phyloP scores from a whole-genome alignment of 371 early-diverging fungal species.

The Mucor ambiguus region DNA sequence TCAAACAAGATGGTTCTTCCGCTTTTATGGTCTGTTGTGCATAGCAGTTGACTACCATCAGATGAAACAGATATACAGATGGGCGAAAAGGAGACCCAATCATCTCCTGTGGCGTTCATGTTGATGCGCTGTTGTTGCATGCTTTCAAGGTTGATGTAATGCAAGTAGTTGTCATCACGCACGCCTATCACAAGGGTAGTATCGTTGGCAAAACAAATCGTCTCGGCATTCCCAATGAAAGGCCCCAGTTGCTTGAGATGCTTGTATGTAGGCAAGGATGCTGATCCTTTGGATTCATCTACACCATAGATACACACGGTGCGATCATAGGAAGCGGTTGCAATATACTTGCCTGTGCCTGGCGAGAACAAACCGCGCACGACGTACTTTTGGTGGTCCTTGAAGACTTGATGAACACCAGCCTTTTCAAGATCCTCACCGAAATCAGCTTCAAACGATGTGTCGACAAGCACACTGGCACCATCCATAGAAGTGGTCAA shows the following conservation, averaged over 20 bases:
- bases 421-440: constrained; percentile 20
- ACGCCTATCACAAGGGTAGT: constrained; percentile 60
- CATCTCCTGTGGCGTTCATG: constrained; percentile 80
- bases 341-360: constrained; percentile 54
- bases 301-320: constrained; percentile 63
- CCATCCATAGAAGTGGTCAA: constrained; percentile 78
- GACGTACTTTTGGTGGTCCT: constrained; percentile 75
- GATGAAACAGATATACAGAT: constrained; percentile 64
- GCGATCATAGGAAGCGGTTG: constrained; percentile 75
- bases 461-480: constrained; percentile 60
- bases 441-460: constrained; percentile 39
- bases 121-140: constrained; percentile 47
- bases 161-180: constrained; percentile 74
- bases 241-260: constrained; percentile 41
- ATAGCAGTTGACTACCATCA: constrained; percentile 61
- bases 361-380: constrained; percentile 64
- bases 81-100: constrained; percentile 84
- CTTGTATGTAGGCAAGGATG: constrained; percentile 21
- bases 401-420: constrained; percentile 52
- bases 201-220: constrained; percentile 53
- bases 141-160: constrained; percentile 59
- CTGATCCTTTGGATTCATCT: not conserved
- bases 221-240: constrained; percentile 63
- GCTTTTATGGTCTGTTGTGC: constrained; percentile 70
- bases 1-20: constrained; percentile 74